These are phyloP conservation scores for Xylariaceae sp. DNA, from an alignment of 2,329 filamentous ascomycete species.

Conservation along the genomic window DNA sequence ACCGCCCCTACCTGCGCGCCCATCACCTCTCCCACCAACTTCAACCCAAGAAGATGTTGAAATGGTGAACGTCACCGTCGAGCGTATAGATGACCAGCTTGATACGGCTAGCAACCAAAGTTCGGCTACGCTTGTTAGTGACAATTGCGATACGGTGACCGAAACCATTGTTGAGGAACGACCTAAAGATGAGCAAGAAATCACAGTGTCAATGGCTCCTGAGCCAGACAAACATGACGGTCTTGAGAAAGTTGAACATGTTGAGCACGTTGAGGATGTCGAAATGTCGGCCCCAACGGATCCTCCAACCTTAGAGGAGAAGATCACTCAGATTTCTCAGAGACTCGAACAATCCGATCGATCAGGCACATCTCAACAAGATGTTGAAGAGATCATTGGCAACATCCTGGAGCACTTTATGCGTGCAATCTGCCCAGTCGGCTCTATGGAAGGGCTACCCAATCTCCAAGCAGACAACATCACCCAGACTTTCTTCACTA, in stretches of 20 bases:
- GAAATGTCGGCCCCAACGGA: constrained; percentile 24
- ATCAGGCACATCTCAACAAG: constrained; percentile 71
- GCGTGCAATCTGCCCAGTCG: constrained; percentile 74
- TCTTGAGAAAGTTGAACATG: constrained; percentile 8
- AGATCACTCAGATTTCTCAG: constrained; percentile 36
- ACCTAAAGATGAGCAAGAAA: constrained; percentile 12
- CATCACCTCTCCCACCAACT: constrained; percentile 37
- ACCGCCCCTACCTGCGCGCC: constrained; percentile 49
- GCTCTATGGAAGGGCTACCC: constrained; percentile 53
- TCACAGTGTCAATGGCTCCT: background rate
- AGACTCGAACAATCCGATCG: constrained; percentile 43
- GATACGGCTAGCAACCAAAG: constrained; percentile 47
- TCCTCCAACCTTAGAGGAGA: constrained; percentile 40
- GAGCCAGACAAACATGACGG: background rate
- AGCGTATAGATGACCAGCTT: constrained; percentile 29
- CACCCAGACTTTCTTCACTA: constrained; percentile 65
- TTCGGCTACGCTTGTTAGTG: constrained; percentile 50
- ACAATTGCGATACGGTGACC: constrained; percentile 35
- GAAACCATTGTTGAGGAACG: constrained; percentile 34
- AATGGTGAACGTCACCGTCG: constrained; percentile 32
- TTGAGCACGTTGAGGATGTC: constrained; percentile 23
- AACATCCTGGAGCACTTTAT: constrained; percentile 89
- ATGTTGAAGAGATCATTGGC: constrained; percentile 93
- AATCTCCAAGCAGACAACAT: constrained; percentile 79
- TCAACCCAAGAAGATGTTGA: constrained; percentile 31